Evolutionary conservation across 2,329 filamentous ascomycete species (phyloP).

Genomic region (Tetracladium maxilliforme): DNA sequence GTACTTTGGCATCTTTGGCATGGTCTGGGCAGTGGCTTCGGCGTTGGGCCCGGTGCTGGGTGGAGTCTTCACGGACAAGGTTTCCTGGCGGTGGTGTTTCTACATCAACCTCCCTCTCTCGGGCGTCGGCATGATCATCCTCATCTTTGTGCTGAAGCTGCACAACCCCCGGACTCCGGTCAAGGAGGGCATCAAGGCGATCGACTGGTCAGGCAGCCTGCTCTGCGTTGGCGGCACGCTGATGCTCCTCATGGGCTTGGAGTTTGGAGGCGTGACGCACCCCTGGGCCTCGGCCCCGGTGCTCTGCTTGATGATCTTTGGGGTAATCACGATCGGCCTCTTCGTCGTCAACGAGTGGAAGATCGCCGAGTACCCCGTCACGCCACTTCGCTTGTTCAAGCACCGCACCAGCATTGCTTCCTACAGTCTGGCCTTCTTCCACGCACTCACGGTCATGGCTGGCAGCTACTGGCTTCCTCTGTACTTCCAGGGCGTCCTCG

Average conservation of each 20-base stretch:
- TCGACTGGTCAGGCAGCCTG: constrained; percentile 46
- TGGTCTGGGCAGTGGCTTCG: constrained; percentile 45
- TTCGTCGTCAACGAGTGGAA: constrained; percentile 64
- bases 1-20: constrained; percentile 44
- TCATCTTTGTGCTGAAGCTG: constrained; percentile 50
- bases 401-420: constrained; percentile 49
- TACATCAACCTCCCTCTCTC: constrained; percentile 35
- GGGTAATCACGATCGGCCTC: constrained; percentile 37
- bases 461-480: constrained; percentile 25
- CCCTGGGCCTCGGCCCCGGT: constrained; percentile 66
- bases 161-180: constrained; percentile 51
- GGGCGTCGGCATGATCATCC: constrained; percentile 27
- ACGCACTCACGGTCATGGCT: constrained; percentile 39
- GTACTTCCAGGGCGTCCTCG: constrained; percentile 68
- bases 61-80: constrained; percentile 41
- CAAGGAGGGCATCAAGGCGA: constrained; percentile 41
- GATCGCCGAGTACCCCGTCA: constrained; percentile 62
- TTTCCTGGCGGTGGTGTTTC: constrained; percentile 46
- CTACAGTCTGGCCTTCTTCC: constrained; percentile 52
- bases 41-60: constrained; percentile 46
- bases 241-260: constrained; percentile 75
- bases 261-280: constrained; percentile 64
- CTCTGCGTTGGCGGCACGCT: constrained; percentile 60
- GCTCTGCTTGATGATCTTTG: constrained; percentile 66
- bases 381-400: constrained; percentile 59